phyloP scores from a whole-genome alignment of 768 basidiomycete species.

The Amanita jacksonii region DNA sequence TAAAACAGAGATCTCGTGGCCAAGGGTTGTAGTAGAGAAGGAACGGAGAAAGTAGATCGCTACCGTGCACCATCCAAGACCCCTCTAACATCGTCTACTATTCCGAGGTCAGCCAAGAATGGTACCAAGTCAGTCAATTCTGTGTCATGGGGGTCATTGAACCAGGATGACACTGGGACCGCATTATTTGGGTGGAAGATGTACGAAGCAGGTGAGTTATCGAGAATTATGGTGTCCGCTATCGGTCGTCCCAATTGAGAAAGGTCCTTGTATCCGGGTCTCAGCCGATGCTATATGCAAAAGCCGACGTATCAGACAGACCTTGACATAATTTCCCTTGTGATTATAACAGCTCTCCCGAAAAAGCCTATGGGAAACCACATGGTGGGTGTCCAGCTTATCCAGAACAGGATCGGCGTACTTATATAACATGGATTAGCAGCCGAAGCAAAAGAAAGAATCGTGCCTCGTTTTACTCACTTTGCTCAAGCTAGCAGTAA shows the following conservation, averaged over 20 bases:
- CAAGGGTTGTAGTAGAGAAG: no score
- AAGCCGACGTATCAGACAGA: constrained; percentile 21
- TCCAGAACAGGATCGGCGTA: constrained; percentile 98
- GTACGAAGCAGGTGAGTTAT: constrained; percentile 98
- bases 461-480: constrained; percentile 31
- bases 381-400: constrained; percentile 88
- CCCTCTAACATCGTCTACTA: constrained; percentile 85
- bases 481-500: constrained; percentile 97
- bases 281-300: constrained; percentile 5
- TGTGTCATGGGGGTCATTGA: constrained; percentile 97
- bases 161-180: constrained; percentile 98
- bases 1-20: no score
- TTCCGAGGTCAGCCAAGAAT: constrained; percentile 81
- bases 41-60: constrained; percentile 6
- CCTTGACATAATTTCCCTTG: constrained; percentile 99
- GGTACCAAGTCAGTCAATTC: constrained; percentile 93
- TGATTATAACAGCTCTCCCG: constrained; percentile 99
- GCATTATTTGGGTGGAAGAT: constrained; percentile 99
- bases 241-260: constrained; percentile 96
- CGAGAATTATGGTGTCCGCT: constrained; percentile 91
- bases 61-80: constrained; percentile 81
- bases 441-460: constrained; percentile 3
- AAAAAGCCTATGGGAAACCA: constrained; percentile 91
- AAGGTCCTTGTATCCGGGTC: constrained; percentile 54
- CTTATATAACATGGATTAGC: constrained; percentile 29